Conservation (phyloP, 176 grass and related monocot genomes). For the Zoysia pacifica region DNA sequence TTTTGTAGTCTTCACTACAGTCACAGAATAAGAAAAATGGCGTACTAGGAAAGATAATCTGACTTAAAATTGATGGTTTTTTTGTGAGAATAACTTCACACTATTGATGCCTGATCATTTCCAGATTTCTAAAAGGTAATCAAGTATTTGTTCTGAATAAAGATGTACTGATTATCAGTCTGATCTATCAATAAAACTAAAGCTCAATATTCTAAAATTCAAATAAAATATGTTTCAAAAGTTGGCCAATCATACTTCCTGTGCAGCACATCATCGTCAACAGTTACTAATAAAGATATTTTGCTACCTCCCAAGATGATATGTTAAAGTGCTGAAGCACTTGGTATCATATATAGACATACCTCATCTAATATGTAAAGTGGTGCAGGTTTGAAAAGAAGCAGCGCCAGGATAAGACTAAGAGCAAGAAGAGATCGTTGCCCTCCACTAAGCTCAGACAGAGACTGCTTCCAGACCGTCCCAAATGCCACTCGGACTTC, state of each 20-base stretch:
- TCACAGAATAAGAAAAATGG: not conserved
- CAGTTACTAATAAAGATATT: not conserved
- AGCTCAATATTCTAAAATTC: conserved; percentile 1
- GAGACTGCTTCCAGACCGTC: conserved; percentile 95
- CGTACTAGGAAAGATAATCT: not conserved
- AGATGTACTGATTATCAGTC: not conserved
- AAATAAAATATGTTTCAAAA: not conserved
- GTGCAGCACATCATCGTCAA: not conserved
- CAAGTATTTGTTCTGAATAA: not conserved
- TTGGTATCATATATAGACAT: conserved; percentile 26
- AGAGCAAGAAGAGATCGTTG: conserved; percentile 97
- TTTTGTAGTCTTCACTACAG: not conserved
- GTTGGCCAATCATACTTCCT: not conserved
- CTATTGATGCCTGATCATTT: not conserved
- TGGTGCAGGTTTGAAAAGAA: conserved; percentile 97
- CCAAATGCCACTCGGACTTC: conserved; percentile 98
- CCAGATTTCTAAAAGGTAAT: not conserved
- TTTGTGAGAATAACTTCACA: too few relatives aligned
- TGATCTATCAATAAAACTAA: not conserved
- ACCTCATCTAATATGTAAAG: conserved; percentile 99
- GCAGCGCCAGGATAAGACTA: conserved; percentile 90
- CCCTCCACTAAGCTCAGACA: conserved; percentile 96
- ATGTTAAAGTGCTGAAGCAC: conserved; percentile 14
- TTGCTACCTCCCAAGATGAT: not conserved
- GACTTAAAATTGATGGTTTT: not conserved